Evolutionary conservation across 768 basidiomycete genomes (phyloP).

Genomic region (Mycena filopes): DNA sequence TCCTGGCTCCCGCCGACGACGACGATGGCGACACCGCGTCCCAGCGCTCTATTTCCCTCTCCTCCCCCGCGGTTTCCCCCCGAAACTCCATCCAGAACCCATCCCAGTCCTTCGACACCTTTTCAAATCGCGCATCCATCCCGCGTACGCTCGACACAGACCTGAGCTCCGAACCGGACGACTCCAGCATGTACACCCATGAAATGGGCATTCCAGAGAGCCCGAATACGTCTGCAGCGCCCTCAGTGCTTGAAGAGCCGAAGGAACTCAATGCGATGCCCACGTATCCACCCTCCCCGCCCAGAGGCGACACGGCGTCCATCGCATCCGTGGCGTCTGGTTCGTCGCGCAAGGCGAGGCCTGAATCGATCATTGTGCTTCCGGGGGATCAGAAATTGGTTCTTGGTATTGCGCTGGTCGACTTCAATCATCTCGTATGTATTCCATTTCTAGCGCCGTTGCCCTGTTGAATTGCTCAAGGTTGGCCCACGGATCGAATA

Average conservation of each 20-base stretch:
- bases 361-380: constrained; percentile 80
- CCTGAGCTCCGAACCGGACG: constrained; percentile 64
- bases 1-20: constrained; percentile 52
- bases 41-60: constrained; percentile 80
- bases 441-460: constrained; percentile 26
- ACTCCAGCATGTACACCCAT: constrained; percentile 59
- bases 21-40: constrained; percentile 82
- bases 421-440: constrained; percentile 92
- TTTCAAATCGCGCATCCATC: constrained; percentile 54
- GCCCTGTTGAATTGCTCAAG: constrained; percentile 50
- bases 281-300: constrained; percentile 71
- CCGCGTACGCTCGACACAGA: constrained; percentile 64
- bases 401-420: constrained; percentile 90
- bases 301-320: constrained; percentile 61
- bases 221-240: constrained; percentile 62
- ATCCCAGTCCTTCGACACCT: constrained; percentile 38
- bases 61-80: constrained; percentile 69
- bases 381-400: constrained; percentile 71
- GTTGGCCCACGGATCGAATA: constrained; percentile 95
- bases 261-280: constrained; percentile 46
- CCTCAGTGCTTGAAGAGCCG: constrained; percentile 56
- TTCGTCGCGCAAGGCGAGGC: constrained; percentile 77
- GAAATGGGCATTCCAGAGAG: constrained; percentile 54
- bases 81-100: constrained; percentile 47
- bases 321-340: constrained; percentile 72